Conservation (phyloP, 139 green algal species). For the Desmodesmus armatus region DNA sequence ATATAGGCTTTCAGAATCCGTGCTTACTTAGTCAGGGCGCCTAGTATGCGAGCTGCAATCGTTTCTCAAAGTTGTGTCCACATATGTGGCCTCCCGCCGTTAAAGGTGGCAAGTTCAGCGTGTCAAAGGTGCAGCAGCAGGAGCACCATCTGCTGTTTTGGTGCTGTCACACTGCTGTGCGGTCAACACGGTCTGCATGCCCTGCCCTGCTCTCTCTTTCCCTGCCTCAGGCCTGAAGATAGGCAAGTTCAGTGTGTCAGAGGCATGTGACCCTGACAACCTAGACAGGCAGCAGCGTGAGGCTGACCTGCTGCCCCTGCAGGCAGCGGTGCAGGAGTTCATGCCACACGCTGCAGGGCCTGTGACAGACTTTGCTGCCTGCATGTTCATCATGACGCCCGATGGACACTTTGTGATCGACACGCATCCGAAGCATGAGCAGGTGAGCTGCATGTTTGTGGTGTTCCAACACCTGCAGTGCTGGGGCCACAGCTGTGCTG, state of each 20-base stretch:
- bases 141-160: too few relatives aligned
- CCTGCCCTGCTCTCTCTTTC: too few relatives aligned
- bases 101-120: too few relatives aligned
- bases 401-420: conserved; percentile 88
- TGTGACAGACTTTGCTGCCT: conserved; percentile 60
- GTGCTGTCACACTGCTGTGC: too few relatives aligned
- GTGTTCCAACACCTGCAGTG: too few relatives aligned
- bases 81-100: too few relatives aligned
- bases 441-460: conserved; percentile 73
- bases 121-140: too few relatives aligned
- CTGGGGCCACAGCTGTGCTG: neutral
- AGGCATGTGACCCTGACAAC: conserved; percentile 51
- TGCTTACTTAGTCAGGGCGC: too few relatives aligned
- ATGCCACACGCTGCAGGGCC: conserved; percentile 63
- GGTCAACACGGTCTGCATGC: too few relatives aligned
- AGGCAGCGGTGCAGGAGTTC: conserved; percentile 45
- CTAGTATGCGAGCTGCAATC: too few relatives aligned
- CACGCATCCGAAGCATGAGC: conserved; percentile 66
- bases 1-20: too few relatives aligned
- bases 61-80: too few relatives aligned
- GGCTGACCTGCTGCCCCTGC: conserved; percentile 64
- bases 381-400: conserved; percentile 88
- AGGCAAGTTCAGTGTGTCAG: conserved; percentile 48
- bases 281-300: conserved; percentile 41
- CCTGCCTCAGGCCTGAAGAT: conserved; percentile 62